phyloP scores from a whole-genome alignment of 2,329 filamentous ascomycete genomes.

The Alternaria panax region DNA sequence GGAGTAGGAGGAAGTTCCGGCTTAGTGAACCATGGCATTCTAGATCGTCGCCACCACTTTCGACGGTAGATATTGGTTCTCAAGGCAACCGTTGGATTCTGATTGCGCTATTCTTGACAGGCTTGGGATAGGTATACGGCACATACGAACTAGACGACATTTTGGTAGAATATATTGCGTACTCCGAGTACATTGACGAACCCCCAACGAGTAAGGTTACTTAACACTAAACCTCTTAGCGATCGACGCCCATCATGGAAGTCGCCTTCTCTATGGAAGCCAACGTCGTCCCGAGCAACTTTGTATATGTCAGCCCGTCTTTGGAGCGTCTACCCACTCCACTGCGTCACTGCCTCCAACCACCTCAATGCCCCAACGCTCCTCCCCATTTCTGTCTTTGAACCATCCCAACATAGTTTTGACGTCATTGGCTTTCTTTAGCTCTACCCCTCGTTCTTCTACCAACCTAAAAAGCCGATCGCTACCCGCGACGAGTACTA shows the following conservation, averaged over 20 bases:
- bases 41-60: not conserved
- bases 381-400: conserved; percentile 22
- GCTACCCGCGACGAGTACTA: conserved; percentile 34
- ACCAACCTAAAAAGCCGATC: conserved; percentile 31
- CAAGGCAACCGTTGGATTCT: not conserved
- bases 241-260: conserved; percentile 3
- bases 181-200: not conserved
- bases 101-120: not conserved
- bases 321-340: conserved; percentile 25
- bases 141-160: not conserved
- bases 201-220: not conserved
- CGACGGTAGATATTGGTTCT: not conserved
- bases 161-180: not conserved
- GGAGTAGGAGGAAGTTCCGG: not conserved
- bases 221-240: not conserved
- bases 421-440: conserved; percentile 21
- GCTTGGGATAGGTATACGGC: not conserved
- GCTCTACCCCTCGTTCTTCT: conserved; percentile 17
- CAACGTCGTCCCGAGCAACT: not conserved
- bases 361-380: conserved; percentile 35
- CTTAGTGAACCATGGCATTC: not conserved
- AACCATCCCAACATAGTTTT: conserved; percentile 34
- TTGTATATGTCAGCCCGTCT: conserved; percentile 9
- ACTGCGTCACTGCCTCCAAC: conserved; percentile 27
- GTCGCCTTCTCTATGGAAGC: not conserved